A percentile compares a stretch with the other conserved stretches of the same genome.
phyloP scores from a whole-genome alignment of 2,329 filamentous ascomycete species.

The Chaetothyriales sp. region DNA sequence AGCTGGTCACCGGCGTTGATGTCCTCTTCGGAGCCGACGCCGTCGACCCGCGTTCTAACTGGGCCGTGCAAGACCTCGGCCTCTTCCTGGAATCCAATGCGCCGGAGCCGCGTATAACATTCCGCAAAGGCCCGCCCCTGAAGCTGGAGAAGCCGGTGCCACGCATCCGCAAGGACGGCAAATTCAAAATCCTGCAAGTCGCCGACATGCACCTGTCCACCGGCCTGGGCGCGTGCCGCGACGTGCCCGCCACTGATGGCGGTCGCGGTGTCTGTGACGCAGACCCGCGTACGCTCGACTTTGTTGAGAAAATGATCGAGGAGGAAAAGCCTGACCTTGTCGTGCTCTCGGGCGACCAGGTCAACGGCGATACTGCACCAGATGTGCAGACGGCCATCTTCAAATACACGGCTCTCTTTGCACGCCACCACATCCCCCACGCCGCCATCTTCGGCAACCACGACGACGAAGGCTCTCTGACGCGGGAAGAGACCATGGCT shows the following conservation, averaged over 20 bases:
- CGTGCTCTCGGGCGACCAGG: constrained; percentile 81
- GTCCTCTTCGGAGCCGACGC: constrained; percentile 83
- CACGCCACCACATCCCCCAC: constrained; percentile 79
- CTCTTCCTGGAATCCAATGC: constrained; percentile 54
- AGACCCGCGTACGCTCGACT: constrained; percentile 81
- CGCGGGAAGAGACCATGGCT: constrained; percentile 66
- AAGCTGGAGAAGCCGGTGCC: constrained; percentile 56
- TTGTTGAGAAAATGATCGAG: constrained; percentile 68
- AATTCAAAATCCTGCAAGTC: constrained; percentile 94
- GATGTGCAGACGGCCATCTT: constrained; percentile 89
- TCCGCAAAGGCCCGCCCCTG: constrained; percentile 55
- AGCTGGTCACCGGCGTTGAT: constrained; percentile 67
- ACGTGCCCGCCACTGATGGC: constrained; percentile 48
- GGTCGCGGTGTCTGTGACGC: constrained; percentile 71
- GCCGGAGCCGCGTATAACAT: constrained; percentile 60
- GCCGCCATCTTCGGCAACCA: constrained; percentile 95
- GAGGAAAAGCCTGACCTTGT: constrained; percentile 91
- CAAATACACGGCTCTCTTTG: constrained; percentile 76
- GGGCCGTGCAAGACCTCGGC: constrained; percentile 63
- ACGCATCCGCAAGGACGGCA: constrained; percentile 73
- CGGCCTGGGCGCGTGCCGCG: constrained; percentile 70
- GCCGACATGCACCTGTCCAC: constrained; percentile 92
- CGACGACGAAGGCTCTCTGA: constrained; percentile 77
- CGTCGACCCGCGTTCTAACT: constrained; percentile 74
- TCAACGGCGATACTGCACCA: constrained; percentile 84